Percentiles rank a stretch among this genome's conserved stretches.
Conservation (phyloP, 2,329 filamentous ascomycete species). For the Ceratocystiopsis brevicomis region DNA sequence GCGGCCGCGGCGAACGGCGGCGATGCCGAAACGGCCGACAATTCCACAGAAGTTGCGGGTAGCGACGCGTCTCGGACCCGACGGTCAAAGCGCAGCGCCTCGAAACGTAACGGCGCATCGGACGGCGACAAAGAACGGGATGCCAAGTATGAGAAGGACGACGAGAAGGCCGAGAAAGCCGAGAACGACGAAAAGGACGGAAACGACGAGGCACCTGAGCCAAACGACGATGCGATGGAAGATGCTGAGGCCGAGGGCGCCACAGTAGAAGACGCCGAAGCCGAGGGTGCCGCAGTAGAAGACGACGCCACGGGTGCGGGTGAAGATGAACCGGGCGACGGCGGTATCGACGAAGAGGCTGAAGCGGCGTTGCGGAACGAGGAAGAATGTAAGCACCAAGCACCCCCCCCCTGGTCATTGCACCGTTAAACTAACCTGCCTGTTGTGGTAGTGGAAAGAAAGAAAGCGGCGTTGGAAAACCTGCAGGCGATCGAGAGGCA, state of each 20-base stretch:
- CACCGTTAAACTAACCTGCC: not conserved
- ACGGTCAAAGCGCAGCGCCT: constrained; percentile 22
- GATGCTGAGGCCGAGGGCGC: constrained; percentile 13
- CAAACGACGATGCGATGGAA: not conserved
- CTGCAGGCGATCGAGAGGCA: constrained; percentile 69
- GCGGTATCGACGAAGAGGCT: constrained; percentile 39
- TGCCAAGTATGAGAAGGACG: not conserved
- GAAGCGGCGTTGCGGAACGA: constrained; percentile 40
- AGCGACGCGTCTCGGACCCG: constrained; percentile 18
- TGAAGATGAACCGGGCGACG: constrained; percentile 34
- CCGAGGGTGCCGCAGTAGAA: constrained; percentile 16
- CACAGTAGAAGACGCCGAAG: constrained; percentile 8
- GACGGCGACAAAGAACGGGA: constrained; percentile 5
- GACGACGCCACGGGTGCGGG: constrained; percentile 25
- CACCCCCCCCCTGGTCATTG: not conserved
- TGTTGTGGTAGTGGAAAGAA: constrained; percentile 44
- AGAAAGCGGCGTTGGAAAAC: constrained; percentile 62
- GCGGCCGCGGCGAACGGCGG: constrained; percentile 16
- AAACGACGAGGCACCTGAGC: not conserved
- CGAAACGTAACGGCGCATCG: constrained; percentile 18
- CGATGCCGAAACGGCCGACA: constrained; percentile 4
- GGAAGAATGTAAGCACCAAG: constrained; percentile 38
- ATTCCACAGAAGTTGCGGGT: constrained; percentile 15
- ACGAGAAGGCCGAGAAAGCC: constrained; percentile 1
- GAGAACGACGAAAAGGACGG: constrained; percentile 1